Base-by-base conservation (phyloP, 2,329 filamentous ascomycete species). In the Penicillium carneum region DNA sequence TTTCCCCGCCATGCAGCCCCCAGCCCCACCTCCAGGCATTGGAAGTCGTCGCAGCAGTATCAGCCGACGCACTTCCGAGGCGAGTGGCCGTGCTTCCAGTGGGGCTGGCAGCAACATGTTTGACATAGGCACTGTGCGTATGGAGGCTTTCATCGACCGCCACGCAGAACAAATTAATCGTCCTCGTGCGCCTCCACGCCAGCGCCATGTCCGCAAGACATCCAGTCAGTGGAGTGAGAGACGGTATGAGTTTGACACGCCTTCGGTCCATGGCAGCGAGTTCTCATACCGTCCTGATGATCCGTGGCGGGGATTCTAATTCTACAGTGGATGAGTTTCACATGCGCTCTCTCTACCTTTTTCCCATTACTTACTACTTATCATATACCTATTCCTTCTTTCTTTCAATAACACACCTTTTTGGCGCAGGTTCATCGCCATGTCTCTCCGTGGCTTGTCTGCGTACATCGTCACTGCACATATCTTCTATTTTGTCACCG, bases 71-170 rank as follows among this genome's bases (percentile, higher is more conserved):
- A 86, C 80, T 1, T 84, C 82, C 0, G 83, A 83, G 59, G 79
- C 81, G 11, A 84, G 82, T 65, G 81, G 77, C 1, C 80, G 68
- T 9, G 61, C 80, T 2, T 74, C 86, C 64, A 76, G 80, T 68
- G 73, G 80, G 48, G 41, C 52, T 20, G 68, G 75, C 64, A 77
- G 77, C 59, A 85, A 86, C 75, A 93, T 95, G 80, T 95, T 95
- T 72, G 93, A 96, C 69, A 90, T 96, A 60, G 93, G 93, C 1
- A 98, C 93, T 1, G 88, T 98, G 48, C 88, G 95, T 31, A 98
- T 99, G 94, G 94, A 98, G 77, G 95, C 95, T 0, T 99, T 98
- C 76, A 96, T 99, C 68, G 86, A 88, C 65, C 80, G 81, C 36
- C 74, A 76, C 11, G 73, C 67, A 0, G 67, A 69, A 11, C 61